Base-by-base conservation (phyloP, 768 basidiomycete genomes). In the Auricularia heimuer region DNA sequence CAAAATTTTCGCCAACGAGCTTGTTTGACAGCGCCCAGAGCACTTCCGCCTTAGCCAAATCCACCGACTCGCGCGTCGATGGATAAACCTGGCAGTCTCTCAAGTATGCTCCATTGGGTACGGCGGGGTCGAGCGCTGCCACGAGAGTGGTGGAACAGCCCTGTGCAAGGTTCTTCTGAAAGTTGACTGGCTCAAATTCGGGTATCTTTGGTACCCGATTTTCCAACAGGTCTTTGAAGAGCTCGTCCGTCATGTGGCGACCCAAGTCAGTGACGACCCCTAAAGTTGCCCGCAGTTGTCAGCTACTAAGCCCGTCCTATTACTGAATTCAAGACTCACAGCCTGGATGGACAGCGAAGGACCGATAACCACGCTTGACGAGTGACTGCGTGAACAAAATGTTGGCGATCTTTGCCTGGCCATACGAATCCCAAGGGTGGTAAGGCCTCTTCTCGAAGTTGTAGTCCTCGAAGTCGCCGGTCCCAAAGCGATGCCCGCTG, bases 381-480 rank as follows among this genome's bases (percentile, higher is more conserved):
- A 56, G 29, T 10, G 54, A 56, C 14, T 74, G 78, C 63, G 72
- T 69, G 69, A 76, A 79, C 21, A 78, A 70, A 64, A 79, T 74
- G 71, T 75, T 75, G 21, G 78, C 77, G 65, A 78, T 72, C 67
- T 79, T 78, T n/a, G 76, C 74, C 62, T 77, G 75, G 4, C 74
- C 76, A 68, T 77, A 77, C 14, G 78, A 72, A 63, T 71, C 70
- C 54, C 54, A 56, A 10, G 29, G 16, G 24, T 56, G 8, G 54
- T 56, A 56, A 11, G 16, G 16, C 54, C 24, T 29, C 54, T 18
- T 56, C 54, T 56, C 29, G n/a, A 18, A 56, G 29, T 56, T 56
- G 54, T 72, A 65, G 21, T 74, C 71, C 51, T 73, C 71, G 63
- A 75, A 65, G 39, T 72, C 67, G 34, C 66, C 67, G 14, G 72